Base-by-base conservation (phyloP, 1,284 basidiomycete genomes). In the Sphagnurus paluster region DNA sequence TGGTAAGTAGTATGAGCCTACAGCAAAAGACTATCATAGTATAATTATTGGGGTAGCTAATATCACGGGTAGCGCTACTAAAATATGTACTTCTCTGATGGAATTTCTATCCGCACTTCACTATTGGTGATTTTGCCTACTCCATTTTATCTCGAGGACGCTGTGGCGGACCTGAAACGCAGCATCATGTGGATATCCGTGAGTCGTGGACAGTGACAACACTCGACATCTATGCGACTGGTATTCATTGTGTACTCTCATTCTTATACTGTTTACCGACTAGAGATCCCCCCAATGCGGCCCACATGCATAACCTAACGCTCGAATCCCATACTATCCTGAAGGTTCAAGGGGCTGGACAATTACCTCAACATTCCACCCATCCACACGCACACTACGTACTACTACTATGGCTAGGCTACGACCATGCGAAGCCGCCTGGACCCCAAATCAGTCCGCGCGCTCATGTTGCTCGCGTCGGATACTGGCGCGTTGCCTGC, bases 231-330 rank as follows among this genome's bases (percentile, higher is more conserved):
- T 60, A 69, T 20, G 72, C 74, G 21, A 66, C 68, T 11, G 63
- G n/a, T n/a, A n/a, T n/a, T n/a, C n/a, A n/a, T n/a, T n/a, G n/a
- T n/a, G 66, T 23, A 66, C 69, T n/a, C 67, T 77, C 44, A 66
- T 67, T 39, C 53, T 83, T 40, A 54, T 76, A 37, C 63, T 73
- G 3, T 44, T 64, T 5, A 56, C 63, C 20, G 63, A 85, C 43
- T 81, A 76, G 57, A 68, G 64, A 25, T 55, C 68, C 2, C 68
- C 75, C 67, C 0, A 63, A 65, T 36, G 68, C 71, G 2, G 75
- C 77, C n/a, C 74, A 84, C 52, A 67, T 87, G 4, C 74, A 86
- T 53, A 79, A 84, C 52, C 65, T 87, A 30, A 65, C 75, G 0
- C 65, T 73, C 8, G 71, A 70, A 9, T 75, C 80, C 9, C 74